phyloP scores from a whole-genome alignment of 768 basidiomycete species.

The Leccinum broughii region DNA sequence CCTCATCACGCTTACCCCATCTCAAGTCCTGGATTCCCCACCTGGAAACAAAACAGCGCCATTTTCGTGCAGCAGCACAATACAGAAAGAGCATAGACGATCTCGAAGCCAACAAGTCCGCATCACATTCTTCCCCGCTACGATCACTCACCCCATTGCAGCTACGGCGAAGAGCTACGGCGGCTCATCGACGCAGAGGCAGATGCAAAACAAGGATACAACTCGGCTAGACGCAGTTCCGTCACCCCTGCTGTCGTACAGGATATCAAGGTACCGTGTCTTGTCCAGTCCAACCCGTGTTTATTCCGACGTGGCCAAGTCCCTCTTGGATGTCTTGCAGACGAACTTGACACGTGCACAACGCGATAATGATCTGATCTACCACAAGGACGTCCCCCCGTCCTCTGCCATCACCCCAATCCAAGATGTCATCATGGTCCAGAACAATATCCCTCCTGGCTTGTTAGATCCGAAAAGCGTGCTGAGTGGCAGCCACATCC shows the following conservation, averaged over 20 bases:
- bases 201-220: slow-evolving; percentile 70
- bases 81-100: slow-evolving; percentile 90
- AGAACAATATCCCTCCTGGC: slow-evolving; percentile 53
- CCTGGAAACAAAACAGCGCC: slow-evolving; percentile 76
- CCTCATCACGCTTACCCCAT: slow-evolving; percentile 11
- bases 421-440: slow-evolving; percentile 63
- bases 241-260: slow-evolving; percentile 64
- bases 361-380: slow-evolving; percentile 94
- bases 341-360: slow-evolving; percentile 69
- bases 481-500: slow-evolving; percentile 51
- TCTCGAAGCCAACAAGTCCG: slow-evolving; percentile 70
- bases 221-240: slow-evolving; percentile 60
- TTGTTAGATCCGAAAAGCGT: slow-evolving; percentile 58
- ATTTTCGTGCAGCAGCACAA: slow-evolving; percentile 89
- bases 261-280: slow-evolving; percentile 67
- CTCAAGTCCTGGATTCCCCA: slow-evolving; percentile 72
- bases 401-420: slow-evolving; percentile 65
- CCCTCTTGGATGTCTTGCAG: slow-evolving; percentile 69
- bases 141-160: slow-evolving; percentile 31
- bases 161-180: slow-evolving; percentile 87
- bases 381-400: slow-evolving; percentile 85
- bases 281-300: not conserved
- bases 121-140: not conserved
- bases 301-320: slow-evolving; percentile 45
- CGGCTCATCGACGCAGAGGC: slow-evolving; percentile 68